Base-by-base conservation (phyloP, 805 yeast species). In the Wickerhamomyces queroliae region DNA sequence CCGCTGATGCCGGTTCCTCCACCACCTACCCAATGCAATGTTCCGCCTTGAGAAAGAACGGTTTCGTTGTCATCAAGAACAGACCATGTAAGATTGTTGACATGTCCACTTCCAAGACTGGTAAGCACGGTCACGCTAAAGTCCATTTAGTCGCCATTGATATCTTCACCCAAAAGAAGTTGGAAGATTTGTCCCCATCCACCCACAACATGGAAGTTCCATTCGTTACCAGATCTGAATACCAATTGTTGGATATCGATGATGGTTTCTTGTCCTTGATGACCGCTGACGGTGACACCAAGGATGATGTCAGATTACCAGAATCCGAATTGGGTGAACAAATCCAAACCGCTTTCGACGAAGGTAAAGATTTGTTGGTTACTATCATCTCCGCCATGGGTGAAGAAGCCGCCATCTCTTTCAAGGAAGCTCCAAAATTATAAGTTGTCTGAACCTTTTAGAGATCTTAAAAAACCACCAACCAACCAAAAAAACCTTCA, bases 111-210 rank as follows among this genome's bases (percentile, higher is more conserved):
- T 93, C 99, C 65, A 93, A 93, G 85, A 93, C 99, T 61, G 99
- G 99, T 77, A 93, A 93, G 97, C 99, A 93, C 85, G 99, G 99
- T 78, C 99, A 93, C 93, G 99, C 99, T 70, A 93, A 93, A 83
- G 99, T 93, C 72, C 98, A 93, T 76, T 81, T 93, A 76, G 98
- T 93, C 57, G 98, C 98, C 67, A 82, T 86, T 62, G 99, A 93
- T 72, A 91, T 93, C 71, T 93, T 93, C 91, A 93, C 99, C 63
- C 85, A 87, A 72, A 93, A 93, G 90, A 93, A 93, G 80, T 83
- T 90, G 72, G 99, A 93, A 83, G 99, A 93, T 76, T 85, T 93
- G 70, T 93, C 99, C 58, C 99, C 99, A 75, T 93, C 99, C 52
- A 93, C 99, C 77, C 99, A 93, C 82, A 93, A 93, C 78, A 90